These are phyloP conservation scores for Curvularia spicifera DNA, from an alignment of 2,329 filamentous ascomycete species.

Conservation along the genomic window DNA sequence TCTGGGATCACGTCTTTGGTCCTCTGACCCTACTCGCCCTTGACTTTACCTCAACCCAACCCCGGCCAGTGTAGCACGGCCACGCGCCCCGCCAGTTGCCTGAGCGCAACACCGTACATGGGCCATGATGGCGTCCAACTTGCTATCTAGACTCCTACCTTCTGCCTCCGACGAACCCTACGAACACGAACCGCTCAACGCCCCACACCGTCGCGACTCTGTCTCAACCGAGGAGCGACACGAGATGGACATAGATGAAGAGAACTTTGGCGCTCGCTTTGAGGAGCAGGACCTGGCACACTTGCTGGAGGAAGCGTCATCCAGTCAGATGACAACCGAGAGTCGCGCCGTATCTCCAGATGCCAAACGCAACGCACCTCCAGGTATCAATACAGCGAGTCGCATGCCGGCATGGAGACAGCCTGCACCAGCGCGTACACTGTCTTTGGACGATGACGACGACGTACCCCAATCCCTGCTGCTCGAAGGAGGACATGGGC, in stretches of 20 bases:
- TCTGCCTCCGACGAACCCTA: constrained; percentile 56
- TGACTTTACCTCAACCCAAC: constrained; percentile 6
- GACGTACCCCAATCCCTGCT: constrained; percentile 67
- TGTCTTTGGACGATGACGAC: constrained; percentile 56
- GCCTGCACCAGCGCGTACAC: constrained; percentile 26
- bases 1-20: constrained; percentile 27
- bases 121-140: constrained; percentile 60
- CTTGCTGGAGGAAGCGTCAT: constrained; percentile 59
- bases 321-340: constrained; percentile 56
- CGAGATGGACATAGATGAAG: constrained; percentile 58
- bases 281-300: constrained; percentile 65
- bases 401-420: constrained; percentile 50
- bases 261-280: constrained; percentile 58
- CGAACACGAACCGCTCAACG: constrained; percentile 48
- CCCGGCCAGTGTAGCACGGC: constrained; percentile 21
- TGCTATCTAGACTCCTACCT: constrained; percentile 60
- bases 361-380: constrained; percentile 37
- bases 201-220: constrained; percentile 29
- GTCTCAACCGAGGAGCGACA: constrained; percentile 51
- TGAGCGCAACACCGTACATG: constrained; percentile 23
- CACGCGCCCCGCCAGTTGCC: constrained; percentile 38
- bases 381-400: constrained; percentile 36
- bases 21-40: constrained; percentile 22
- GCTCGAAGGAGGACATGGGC: constrained; percentile 59
- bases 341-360: constrained; percentile 49